Conservation (phyloP, 345 rosid species). For the Eucalyptus caleyi region DNA sequence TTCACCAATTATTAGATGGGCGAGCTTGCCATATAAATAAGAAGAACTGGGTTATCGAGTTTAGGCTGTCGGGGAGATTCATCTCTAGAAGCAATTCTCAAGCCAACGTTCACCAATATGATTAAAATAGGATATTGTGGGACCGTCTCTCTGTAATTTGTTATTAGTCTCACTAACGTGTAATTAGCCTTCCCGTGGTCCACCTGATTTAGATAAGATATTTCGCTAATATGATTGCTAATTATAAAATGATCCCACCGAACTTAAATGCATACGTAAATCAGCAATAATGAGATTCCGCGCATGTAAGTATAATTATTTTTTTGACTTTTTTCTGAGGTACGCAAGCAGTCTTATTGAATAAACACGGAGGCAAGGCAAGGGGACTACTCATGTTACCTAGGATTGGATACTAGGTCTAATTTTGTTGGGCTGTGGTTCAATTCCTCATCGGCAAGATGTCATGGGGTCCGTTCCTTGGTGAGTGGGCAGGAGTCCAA, state of each 20-base stretch:
- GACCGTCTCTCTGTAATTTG: neutral
- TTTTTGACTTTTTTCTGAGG: neutral
- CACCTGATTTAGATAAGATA: neutral
- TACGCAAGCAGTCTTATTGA: neutral
- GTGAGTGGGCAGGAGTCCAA: too few species aligned
- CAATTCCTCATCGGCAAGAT: too few species aligned
- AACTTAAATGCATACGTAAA: neutral
- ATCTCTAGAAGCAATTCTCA: neutral
- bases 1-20: neutral
- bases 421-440: too few species aligned
- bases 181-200: neutral
- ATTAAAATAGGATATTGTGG: neutral
- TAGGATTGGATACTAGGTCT: neutral
- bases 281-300: neutral
- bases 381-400: neutral
- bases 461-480: too few species aligned
- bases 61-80: neutral
- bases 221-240: neutral
- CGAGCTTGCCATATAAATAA: neutral
- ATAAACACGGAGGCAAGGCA: neutral
- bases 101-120: neutral
- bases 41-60: neutral
- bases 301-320: neutral
- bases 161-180: neutral
- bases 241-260: neutral